Evolutionary conservation across 2,329 filamentous ascomycete species (phyloP), one percentile per base, ranked within the genome.

Genomic region (Monosporascus sp.): DNA sequence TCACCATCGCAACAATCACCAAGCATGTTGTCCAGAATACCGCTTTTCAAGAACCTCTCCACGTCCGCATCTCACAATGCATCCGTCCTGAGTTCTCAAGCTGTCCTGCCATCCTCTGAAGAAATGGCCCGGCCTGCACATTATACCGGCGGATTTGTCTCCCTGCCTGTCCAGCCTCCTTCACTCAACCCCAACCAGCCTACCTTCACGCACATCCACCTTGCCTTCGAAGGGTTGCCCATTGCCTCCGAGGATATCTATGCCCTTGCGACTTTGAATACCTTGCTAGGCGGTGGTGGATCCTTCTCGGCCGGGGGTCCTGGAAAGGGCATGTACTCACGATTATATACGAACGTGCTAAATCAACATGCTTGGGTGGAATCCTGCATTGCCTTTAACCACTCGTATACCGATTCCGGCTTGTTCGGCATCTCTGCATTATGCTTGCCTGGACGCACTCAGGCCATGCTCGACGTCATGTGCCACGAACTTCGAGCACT

Each of bases 281-380:
- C 91, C 1, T 87, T 99, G 9, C 89, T 99, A 37, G 94, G 94
- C 53, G 94, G 94, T 47, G 94, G 94, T 48, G 94, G 94, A 24
- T 97, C 92, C 52, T 99, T 99, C 76, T 96, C 90, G 17, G 94
- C 94, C 51, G 94, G 94, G 63, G 94, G 94, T 0, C 94, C 94
- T 5, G 94, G 94, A 50, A 99, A 99, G 77, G 94, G 94, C 70
- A 99, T 99, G 94, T 97, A 97, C 78, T 96, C 90, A 38, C 88
- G 94, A 14, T 83, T 99, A 8, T 99, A 97, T 78, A 97, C 92
- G 58, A 96, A 97, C 69, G 93, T 97, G 0, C 82, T 99, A 49
- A 99, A 99, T 76, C 92, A 97, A 73, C 87, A 96, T 74, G 90
- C 89, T 62, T 99, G 93, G 93, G 90, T 99, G 25, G 94, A 99